Evolutionary conservation across 768 basidiomycete genomes (phyloP), one percentile per base, ranked within the genome.

Genomic region (Obba rivulosa): DNA sequence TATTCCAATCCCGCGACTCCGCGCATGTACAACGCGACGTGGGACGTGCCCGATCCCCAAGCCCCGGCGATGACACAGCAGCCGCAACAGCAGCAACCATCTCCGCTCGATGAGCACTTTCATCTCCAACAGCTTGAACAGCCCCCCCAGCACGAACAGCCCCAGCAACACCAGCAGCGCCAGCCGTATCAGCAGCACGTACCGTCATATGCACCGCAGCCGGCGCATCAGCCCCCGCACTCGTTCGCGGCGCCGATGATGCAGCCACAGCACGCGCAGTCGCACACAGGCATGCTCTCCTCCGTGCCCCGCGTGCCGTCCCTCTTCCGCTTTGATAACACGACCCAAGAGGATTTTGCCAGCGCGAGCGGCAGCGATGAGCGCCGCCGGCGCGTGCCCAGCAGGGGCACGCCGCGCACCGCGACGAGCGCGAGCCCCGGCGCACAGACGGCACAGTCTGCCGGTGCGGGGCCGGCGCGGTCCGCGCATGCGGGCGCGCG

Each of bases 1-100:
- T 53, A 56, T 43, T 56, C 57, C 16, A 54, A 53, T 39, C 52
- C 57, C 11, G 37, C 52, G 21, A 55, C 54, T 8, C 57, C 57
- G 34, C 48, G 48, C 46, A 46, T 51, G 21, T 56, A 49, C 45
- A 34, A 49, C 22, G 13, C 28, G 28, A 31, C 28, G 13, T 58
- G 57, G 57, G 57, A 53, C 16, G 48, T n/a, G n/a, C n/a, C n/a
- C n/a, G n/a, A n/a, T n/a, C n/a, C n/a, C n/a, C n/a, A n/a, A n/a
- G n/a, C n/a, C n/a, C n/a, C n/a, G n/a, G n/a, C n/a, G n/a, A n/a
- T n/a, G n/a, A n/a, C n/a, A 31, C 36, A 54, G 25, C 51, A 57
- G 16, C 45, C 49, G 25, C 44, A 48, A 34, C 47, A 48, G 5
- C 20, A 41, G 20, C 36, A 45, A 31, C 45, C 51, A 21, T 41